Evolutionary conservation across 768 basidiomycete genomes (phyloP).

Genomic region (Leccinellum luteum): DNA sequence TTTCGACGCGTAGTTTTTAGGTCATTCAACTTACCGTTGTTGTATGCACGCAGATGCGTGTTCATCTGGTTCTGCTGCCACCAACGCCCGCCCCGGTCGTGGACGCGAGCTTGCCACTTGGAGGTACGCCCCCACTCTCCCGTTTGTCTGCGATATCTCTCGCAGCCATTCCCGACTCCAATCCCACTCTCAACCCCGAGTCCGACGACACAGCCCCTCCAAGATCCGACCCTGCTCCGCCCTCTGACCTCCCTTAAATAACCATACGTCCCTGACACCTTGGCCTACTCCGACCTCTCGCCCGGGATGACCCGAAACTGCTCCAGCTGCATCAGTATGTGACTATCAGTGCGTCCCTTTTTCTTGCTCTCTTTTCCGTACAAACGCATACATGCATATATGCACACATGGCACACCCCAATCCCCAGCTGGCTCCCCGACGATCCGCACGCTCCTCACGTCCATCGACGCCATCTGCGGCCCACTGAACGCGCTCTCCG

Average conservation of each 20-base stretch:
- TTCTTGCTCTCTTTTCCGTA: too few relatives aligned
- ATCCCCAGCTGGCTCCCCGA: constrained; percentile 59
- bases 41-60: neutral
- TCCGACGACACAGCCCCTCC: constrained; percentile 13
- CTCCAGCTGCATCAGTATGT: constrained; percentile 74
- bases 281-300: too few relatives aligned
- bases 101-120: neutral
- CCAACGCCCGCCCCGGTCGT: too few relatives aligned
- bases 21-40: neutral
- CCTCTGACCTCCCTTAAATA: constrained; percentile 78
- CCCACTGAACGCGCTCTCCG: constrained; percentile 59
- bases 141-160: neutral
- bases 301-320: constrained; percentile 80
- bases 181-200: too few relatives aligned
- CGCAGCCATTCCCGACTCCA: neutral
- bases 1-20: too few relatives aligned
- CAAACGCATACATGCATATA: too few relatives aligned
- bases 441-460: constrained; percentile 53
- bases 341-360: constrained; percentile 57
- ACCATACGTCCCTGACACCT: too few relatives aligned
- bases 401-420: too few relatives aligned
- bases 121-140: neutral
- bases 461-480: constrained; percentile 64
- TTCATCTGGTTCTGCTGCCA: neutral
- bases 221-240: constrained; percentile 47